Base-by-base conservation (phyloP, 257 asterid genomes). In the Lycium barbarum region DNA sequence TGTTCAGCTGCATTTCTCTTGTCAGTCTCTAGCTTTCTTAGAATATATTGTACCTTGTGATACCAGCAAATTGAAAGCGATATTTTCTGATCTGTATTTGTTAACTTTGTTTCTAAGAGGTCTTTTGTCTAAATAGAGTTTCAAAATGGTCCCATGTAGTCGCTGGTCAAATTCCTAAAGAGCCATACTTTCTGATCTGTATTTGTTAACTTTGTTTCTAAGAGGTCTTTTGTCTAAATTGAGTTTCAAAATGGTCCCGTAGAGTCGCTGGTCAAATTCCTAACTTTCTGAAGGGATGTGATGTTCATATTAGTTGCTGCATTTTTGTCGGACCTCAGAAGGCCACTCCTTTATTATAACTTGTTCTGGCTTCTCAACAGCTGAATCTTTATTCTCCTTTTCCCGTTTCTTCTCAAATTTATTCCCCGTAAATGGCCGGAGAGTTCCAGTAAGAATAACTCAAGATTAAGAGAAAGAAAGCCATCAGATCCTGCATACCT, bases 21-120 rank as follows among this genome's bases (percentile, higher is more conserved):
- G 22, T 70, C 33, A 17, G 78, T 70, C 78, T 38, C 78, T 67
- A 67, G 49, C 74, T 67, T 35, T 70, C 54, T 38, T 33, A 70
- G 22, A 53, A 40, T 18, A 38, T 13, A 35, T 70, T 70, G 33
- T 70, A 17, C 78, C 54, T 8, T 70, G 54, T 70, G 53, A 63
- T 63, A 26, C 26, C 40, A 63, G 40, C 1, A 63, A 61, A 11
- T 10, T 63, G 71, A 26, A 8, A 7, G 79, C 33, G 33, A 17
- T 70, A 70, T 15, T 70, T 40, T 38, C 54, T 70, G 33, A 36
- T 70, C 33, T 70, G 79, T 38, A 70, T 70, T 38, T 70, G 53
- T 8, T 62, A 70, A 70, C 33, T 38, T 70, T 10, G 20, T 70
- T 68, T 38, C 53, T 70, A 17, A 70, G 79, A 70, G 51, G 79